Base-by-base conservation (phyloP, 2,329 filamentous ascomycete species). In the Colletotrichum tropicicola region DNA sequence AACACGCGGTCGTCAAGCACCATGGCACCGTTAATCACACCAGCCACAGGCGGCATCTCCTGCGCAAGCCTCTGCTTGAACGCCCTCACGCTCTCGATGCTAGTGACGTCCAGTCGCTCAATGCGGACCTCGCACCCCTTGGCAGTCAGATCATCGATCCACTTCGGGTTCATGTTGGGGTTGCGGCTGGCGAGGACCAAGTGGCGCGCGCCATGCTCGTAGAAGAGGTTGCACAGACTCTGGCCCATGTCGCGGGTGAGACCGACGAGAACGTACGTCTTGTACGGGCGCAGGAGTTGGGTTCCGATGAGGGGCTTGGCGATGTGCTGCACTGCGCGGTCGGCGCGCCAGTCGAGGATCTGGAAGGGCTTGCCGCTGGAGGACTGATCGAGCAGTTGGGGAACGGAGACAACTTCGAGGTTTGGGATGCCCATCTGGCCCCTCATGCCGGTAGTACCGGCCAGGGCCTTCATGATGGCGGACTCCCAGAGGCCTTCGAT, bases 21-120 rank as follows among this genome's bases (percentile, higher is more conserved):
- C 72, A 79, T 75, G 4, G 78, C 78, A 3, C 75, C 77, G 39
- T 80, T 75, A 3, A 72, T 74, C 1, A 83, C 78, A 15, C 83
- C 83, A 0, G 68, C 75, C 27, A 85, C 76, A 0, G 74, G 73
- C 0, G 77, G 77, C 61, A 74, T 68, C 1, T 68, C 69, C 8
- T 23, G 32, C 0, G 56, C 53, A 5, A 80, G 71, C 0, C 57
- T 27, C 4, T 59, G 45, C 19, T 69, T 49, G 23, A 69, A 61
- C 5, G 52, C 47, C 17, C 58, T 30, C n/a, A 66, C 63, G 53
- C 53, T 59, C 48, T 66, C 63, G 28, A 59, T 19, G 48, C 70
- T 67, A 21, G 68, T 72, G 17, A 72, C 68, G 28, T 70, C 73
- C 44, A 70, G 67, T 35, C 52, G 59, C 39, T 68, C 59, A 44